Conservation (phyloP, 305 asterid species). For the Fraxinus paxiana region DNA sequence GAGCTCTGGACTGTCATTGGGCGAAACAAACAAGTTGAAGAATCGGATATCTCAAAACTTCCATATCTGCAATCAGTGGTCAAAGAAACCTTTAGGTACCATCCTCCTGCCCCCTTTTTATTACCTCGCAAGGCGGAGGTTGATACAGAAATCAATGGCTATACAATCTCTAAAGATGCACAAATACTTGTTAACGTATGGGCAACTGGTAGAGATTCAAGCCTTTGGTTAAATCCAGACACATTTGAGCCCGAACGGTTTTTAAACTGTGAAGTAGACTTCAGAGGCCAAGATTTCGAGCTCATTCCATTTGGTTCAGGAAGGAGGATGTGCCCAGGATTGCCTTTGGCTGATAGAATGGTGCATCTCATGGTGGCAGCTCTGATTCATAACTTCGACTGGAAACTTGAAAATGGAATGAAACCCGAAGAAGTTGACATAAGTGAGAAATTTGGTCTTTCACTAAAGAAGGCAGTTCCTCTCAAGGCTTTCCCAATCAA, state of each 20-base stretch:
- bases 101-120: background rate
- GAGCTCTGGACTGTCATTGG: background rate
- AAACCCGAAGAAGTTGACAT: background rate
- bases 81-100: background rate
- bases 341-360: constrained; percentile 1
- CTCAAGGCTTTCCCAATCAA: constrained; percentile 4
- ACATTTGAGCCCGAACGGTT: constrained; percentile 6
- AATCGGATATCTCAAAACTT: background rate
- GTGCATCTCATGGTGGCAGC: background rate
- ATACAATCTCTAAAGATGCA: background rate
- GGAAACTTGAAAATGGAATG: background rate
- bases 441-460: background rate
- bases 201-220: background rate
- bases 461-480: background rate
- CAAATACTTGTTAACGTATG: background rate
- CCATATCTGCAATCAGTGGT: background rate
- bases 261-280: background rate
- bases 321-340: constrained; percentile 24
- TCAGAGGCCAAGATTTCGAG: constrained; percentile 10
- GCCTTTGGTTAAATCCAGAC: background rate
- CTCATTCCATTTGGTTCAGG: constrained; percentile 17
- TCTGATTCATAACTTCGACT: background rate
- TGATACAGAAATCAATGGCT: background rate
- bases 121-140: background rate
- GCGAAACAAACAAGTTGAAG: background rate